Evolutionary conservation across 345 rosid genomes (phyloP), one percentile per base, ranked within the genome.

Genomic region (Iberis pinnata): DNA sequence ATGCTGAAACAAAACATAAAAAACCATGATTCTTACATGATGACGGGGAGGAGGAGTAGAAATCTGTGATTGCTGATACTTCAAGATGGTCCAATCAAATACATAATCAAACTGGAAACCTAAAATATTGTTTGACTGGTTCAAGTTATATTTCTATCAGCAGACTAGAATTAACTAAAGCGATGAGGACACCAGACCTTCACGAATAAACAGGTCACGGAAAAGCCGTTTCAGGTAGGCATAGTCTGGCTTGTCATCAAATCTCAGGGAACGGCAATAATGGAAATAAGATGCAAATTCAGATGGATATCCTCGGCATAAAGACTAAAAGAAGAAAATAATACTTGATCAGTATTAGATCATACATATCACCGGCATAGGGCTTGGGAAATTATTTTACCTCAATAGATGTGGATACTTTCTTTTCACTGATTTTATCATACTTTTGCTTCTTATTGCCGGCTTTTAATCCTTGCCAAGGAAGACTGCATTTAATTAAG

Each of bases 391-490:
- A 40, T 6, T 35, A 36, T n/a, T 31, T 63, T 72, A 86, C 95
- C 93, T 89, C 93, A 59, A 83, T 80, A 44, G 97, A 77, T 49
- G 89, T 89, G 5, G 89, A 78, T 4, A 83, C 93, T 77, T 86
- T 89, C 72, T 79, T 83, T 75, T 89, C 97, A 60, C 88, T 86
- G 45, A 89, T 89, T 68, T 75, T 89, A 67, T 89, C 92, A 64
- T 89, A 83, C 76, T 89, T 89, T 58, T 89, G 95, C 74, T 89
- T 83, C 73, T 89, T 89, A 27, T 78, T 85, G 63, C 93, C 95
- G 6, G 97, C 95, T 73, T 78, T 81, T 38, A 86, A 67, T 68
- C 97, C 95, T 74, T 89, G 97, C 97, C 97, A 89, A 15, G 97
- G 97, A 68, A 89, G 92, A 62, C 95, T 89, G 64, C 53, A 73